A percentile compares a stretch with the other conserved stretches of the same genome.
phyloP scores from a whole-genome alignment of 208 protist species.

The Wallacemonas sp. region DNA sequence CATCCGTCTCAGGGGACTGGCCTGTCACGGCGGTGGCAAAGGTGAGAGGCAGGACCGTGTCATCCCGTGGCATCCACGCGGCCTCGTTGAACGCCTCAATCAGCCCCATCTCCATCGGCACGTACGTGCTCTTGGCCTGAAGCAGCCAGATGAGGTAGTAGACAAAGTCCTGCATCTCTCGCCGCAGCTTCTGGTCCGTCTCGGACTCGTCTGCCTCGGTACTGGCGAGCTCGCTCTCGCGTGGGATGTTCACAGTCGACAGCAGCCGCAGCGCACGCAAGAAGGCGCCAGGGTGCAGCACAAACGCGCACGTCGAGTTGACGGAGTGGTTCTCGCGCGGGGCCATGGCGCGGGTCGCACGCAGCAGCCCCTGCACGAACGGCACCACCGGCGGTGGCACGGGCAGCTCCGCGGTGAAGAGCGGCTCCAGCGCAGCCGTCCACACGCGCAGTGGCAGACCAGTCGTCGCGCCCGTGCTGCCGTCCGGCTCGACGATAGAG shows the following conservation, averaged over 20 bases:
- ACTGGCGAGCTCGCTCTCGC: not conserved
- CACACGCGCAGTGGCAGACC: conserved; percentile 32
- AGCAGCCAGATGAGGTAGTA: conserved; percentile 34
- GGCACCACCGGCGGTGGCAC: conserved; percentile 19
- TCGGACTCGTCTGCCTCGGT: conserved; percentile 1
- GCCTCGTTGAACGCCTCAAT: conserved; percentile 78
- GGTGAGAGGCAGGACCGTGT: conserved; percentile 26
- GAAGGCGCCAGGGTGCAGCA: conserved; percentile 27
- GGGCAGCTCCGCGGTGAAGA: conserved; percentile 34
- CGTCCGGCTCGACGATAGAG: conserved; percentile 50
- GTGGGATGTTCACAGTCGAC: conserved; percentile 14
- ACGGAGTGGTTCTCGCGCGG: not conserved
- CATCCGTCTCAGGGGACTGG: too few species aligned
- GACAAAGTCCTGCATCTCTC: conserved; percentile 9
- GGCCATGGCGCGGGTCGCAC: not conserved
- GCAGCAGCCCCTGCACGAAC: conserved; percentile 9
- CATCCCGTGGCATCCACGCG: conserved; percentile 40
- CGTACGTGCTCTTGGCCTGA: conserved; percentile 22
- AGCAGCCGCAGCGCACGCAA: conserved; percentile 46
- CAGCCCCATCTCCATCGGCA: conserved; percentile 38
- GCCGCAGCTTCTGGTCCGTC: not conserved
- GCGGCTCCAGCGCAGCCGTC: conserved; percentile 56
- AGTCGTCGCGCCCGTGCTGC: conserved; percentile 14
- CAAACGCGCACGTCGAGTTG: not conserved
- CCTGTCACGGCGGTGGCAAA: conserved; percentile 1